Evolutionary conservation across 139 green algal genomes (phyloP).

Genomic region (Bryopsis sp.): DNA sequence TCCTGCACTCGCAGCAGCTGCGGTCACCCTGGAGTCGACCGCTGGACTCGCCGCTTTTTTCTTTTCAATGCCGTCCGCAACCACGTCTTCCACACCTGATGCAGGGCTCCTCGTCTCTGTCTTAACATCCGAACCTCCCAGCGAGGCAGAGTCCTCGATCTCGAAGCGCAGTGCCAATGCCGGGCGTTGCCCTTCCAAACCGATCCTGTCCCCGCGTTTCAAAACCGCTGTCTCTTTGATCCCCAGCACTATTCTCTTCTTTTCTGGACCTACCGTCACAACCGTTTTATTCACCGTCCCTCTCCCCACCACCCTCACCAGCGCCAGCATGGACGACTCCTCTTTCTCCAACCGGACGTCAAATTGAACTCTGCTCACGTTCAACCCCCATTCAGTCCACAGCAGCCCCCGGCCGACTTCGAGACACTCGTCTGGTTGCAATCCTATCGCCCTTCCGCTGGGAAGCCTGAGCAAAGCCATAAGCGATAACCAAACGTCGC

Average conservation of each 20-base stretch:
- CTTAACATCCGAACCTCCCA: neutral
- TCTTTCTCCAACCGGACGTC: neutral
- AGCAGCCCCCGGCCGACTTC: neutral
- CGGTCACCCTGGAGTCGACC: too few species aligned
- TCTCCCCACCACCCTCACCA: neutral
- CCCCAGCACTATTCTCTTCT: too few species aligned
- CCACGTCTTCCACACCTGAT: neutral
- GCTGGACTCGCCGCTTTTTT: too few species aligned
- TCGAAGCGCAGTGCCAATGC: too few species aligned
- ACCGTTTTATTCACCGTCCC: neutral
- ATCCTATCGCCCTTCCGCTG: neutral
- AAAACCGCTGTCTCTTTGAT: neutral
- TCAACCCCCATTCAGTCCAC: neutral
- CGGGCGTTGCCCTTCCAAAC: too few species aligned
- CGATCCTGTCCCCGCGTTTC: neutral
- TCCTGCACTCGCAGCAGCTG: too few species aligned
- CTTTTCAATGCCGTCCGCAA: too few species aligned
- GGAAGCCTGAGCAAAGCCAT: neutral
- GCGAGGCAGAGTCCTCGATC: too few species aligned
- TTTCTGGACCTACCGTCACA: neutral
- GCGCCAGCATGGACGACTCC: too few species aligned
- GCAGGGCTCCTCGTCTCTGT: neutral
- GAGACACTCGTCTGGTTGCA: neutral
- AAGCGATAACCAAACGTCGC: too few species aligned
- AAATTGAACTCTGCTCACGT: neutral